phyloP scores from a whole-genome alignment of 2,329 filamentous ascomycete species.

The Trichophyton schoenleinii region DNA sequence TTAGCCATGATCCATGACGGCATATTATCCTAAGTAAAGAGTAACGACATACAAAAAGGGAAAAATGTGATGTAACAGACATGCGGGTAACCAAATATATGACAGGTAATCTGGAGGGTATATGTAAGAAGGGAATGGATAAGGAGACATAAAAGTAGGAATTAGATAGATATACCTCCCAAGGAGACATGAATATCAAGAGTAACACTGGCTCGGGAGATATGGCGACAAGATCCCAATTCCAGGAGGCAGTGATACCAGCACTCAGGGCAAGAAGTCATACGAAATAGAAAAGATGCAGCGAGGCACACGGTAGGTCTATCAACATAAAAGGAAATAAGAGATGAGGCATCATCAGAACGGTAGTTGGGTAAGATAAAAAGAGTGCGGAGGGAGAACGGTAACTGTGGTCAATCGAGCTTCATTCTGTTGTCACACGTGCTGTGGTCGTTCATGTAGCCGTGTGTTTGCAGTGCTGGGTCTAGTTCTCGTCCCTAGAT shows the following conservation, averaged over 20 bases:
- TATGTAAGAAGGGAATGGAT: not conserved
- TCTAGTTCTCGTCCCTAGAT: constrained; percentile 25
- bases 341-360: not conserved
- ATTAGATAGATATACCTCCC: not conserved
- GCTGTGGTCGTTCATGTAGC: not conserved
- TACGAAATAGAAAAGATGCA: not conserved
- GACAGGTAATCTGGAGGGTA: not conserved
- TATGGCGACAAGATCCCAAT: not conserved
- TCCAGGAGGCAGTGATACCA: not conserved
- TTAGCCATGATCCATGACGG: constrained; percentile 2
- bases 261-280: not conserved
- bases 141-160: not conserved
- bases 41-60: not conserved
- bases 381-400: constrained; percentile 2
- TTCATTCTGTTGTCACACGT: not conserved
- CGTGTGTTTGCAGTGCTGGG: constrained; percentile 15
- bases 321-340: not conserved
- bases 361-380: not conserved
- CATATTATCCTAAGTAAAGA: not conserved
- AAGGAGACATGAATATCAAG: not conserved
- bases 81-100: constrained; percentile 1
- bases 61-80: not conserved
- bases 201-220: not conserved
- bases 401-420: not conserved
- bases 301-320: not conserved